Conservation (phyloP, 306 rosid species). For the Astragalus membranaceus region DNA sequence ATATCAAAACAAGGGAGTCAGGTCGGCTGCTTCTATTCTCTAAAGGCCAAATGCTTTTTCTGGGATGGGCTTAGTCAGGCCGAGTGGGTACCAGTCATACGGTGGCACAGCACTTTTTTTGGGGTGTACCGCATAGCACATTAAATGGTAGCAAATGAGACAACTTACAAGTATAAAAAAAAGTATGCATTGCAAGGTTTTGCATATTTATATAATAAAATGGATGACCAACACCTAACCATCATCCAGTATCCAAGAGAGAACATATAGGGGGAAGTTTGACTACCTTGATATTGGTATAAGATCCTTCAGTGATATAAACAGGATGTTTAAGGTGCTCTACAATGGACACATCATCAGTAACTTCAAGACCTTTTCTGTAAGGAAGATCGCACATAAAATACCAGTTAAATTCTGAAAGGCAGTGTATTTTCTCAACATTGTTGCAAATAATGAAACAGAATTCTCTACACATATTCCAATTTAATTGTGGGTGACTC, state of each 20-base stretch:
- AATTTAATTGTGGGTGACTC: neutral
- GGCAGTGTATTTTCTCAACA: neutral
- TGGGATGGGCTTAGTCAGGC: neutral
- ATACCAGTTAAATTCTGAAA: conserved; percentile 13
- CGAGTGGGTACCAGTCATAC: too few relatives aligned
- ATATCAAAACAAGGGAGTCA: too few relatives aligned
- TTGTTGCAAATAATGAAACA: conserved; percentile 1
- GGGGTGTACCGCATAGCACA: too few relatives aligned
- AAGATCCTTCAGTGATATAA: conserved; percentile 80
- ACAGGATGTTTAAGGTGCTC: conserved; percentile 87
- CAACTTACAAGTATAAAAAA: too few relatives aligned
- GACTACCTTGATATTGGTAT: conserved; percentile 91
- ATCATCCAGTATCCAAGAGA: neutral
- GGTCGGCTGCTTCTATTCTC: neutral
- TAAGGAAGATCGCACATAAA: conserved; percentile 6
- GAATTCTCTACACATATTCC: conserved; percentile 8
- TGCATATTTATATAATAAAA: neutral
- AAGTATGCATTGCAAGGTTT: neutral
- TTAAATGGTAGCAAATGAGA: neutral
- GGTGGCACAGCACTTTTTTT: too few relatives aligned
- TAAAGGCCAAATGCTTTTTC: neutral
- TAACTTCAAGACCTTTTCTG: conserved; percentile 92
- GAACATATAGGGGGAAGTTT: neutral
- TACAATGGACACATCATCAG: conserved; percentile 91
- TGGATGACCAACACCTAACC: neutral